Percentiles rank a stretch among this genome's conserved stretches.
Evolutionary conservation across 148 eudicot genomes (phyloP).

Genomic region (Tetragonia tetragonoides): DNA sequence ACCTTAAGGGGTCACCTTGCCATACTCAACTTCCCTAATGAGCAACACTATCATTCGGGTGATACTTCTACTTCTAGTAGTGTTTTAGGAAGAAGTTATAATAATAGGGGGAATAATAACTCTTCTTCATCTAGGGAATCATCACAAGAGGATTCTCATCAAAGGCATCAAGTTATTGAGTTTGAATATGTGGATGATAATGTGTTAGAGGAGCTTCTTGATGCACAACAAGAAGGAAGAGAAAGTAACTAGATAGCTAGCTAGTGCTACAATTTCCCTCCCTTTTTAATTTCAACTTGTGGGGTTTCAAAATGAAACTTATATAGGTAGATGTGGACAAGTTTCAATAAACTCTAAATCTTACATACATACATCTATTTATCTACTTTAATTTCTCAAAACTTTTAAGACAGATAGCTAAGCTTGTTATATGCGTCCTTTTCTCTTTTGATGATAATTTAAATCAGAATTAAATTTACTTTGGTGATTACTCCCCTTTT

Average conservation of each 20-base stretch:
- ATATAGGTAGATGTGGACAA: too few relatives aligned
- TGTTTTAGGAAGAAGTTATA: conserved; percentile 5
- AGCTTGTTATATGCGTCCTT: background rate
- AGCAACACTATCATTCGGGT: conserved; percentile 34
- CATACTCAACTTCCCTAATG: conserved; percentile 43
- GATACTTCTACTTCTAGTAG: conserved; percentile 2
- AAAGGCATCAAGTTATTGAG: conserved; percentile 39
- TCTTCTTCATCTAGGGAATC: conserved; percentile 16
- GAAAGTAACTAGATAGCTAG: background rate
- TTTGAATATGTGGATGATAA: conserved; percentile 50
- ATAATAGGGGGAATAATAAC: background rate
- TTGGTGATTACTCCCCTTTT: too few relatives aligned
- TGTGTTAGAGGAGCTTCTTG: conserved; percentile 47
- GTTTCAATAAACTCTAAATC: too few relatives aligned
- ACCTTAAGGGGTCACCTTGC: conserved; percentile 43
- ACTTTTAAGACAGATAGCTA: too few relatives aligned
- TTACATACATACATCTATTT: too few relatives aligned
- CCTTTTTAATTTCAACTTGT: too few relatives aligned
- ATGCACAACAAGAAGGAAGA: conserved; percentile 22
- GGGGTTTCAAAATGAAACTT: too few relatives aligned
- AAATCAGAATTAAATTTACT: too few relatives aligned
- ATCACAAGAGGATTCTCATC: background rate
- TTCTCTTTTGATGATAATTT: too few relatives aligned
- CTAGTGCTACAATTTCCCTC: too few relatives aligned
- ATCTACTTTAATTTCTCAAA: too few relatives aligned